Evolutionary conservation across 2,329 filamentous ascomycete species (phyloP).

Genomic region (Dryadomyces quercivorus): DNA sequence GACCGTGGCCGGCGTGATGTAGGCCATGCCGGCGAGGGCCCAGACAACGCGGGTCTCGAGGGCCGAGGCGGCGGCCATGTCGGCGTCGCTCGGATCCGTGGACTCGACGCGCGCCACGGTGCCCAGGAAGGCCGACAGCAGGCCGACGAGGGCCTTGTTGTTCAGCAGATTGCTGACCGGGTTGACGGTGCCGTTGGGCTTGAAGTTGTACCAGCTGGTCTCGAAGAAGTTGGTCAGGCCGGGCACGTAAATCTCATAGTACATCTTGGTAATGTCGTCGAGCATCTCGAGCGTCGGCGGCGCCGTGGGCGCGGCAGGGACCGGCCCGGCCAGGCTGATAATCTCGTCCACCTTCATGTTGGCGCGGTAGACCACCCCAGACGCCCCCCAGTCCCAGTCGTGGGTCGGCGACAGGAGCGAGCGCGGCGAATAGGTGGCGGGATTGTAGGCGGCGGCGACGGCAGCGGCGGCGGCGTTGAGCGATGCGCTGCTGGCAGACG

Average conservation of each 20-base stretch:
- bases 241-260: constrained; percentile 60
- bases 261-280: constrained; percentile 59
- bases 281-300: constrained; percentile 39
- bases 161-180: constrained; percentile 33
- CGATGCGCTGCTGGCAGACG: background rate
- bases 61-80: constrained; percentile 40
- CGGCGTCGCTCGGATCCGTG: constrained; percentile 28
- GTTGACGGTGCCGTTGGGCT: constrained; percentile 26
- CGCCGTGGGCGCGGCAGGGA: constrained; percentile 42
- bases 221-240: constrained; percentile 69
- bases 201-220: constrained; percentile 64
- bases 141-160: constrained; percentile 48
- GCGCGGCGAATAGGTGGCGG: constrained; percentile 2
- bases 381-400: background rate
- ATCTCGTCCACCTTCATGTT: constrained; percentile 65
- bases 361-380: background rate
- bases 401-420: constrained; percentile 1
- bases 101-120: constrained; percentile 35
- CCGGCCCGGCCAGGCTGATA: constrained; percentile 46
- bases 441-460: background rate
- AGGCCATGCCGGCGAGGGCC: constrained; percentile 41
- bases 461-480: background rate
- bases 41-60: constrained; percentile 49
- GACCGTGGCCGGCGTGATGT: constrained; percentile 23
- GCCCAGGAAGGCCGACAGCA: constrained; percentile 54